Percentiles rank a stretch among this genome's conserved stretches.
Evolutionary conservation across 768 basidiomycete genomes (phyloP).

Genomic region (Leucocoprinus sp.): DNA sequence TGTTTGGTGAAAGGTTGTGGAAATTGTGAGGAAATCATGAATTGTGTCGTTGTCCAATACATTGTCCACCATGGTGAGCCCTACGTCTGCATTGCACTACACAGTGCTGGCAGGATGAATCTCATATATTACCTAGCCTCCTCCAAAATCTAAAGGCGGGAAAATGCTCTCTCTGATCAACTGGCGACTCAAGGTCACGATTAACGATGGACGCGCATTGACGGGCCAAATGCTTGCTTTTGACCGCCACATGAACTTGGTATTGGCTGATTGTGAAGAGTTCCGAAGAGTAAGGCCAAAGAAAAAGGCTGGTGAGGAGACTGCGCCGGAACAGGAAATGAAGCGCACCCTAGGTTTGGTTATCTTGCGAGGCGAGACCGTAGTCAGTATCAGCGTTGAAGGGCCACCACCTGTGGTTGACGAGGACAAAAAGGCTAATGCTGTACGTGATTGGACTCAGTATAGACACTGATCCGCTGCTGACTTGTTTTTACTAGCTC

Average conservation of each 20-base stretch:
- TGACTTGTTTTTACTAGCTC: conserved; percentile 39
- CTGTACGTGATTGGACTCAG: conserved; percentile 32
- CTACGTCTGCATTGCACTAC: not conserved
- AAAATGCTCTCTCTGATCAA: conserved; percentile 98
- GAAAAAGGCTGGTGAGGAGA: conserved; percentile 80
- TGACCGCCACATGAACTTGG: conserved; percentile 99
- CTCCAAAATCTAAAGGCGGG: conserved; percentile 95
- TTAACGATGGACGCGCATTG: conserved; percentile 93
- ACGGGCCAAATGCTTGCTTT: conserved; percentile 99
- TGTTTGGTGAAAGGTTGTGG: conserved; percentile 17
- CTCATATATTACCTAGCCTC: conserved; percentile 50
- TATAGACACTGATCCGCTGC: conserved; percentile 8
- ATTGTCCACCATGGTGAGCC: conserved; percentile 50
- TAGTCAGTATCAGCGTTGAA: conserved; percentile 91
- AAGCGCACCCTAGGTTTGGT: conserved; percentile 96
- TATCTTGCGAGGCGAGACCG: conserved; percentile 92
- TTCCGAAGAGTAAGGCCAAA: conserved; percentile 89
- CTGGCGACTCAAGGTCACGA: conserved; percentile 94
- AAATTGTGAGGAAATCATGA: conserved; percentile 13
- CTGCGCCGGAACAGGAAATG: conserved; percentile 81
- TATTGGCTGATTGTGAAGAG: conserved; percentile 97
- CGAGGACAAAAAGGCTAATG: conserved; percentile 75
- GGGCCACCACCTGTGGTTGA: conserved; percentile 89
- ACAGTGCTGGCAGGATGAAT: conserved; percentile 13
- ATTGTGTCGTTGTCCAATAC: conserved; percentile 14